phyloP scores from a whole-genome alignment of 805 yeast genomes.

The Cyberlindnera xishuangbannaensis region DNA sequence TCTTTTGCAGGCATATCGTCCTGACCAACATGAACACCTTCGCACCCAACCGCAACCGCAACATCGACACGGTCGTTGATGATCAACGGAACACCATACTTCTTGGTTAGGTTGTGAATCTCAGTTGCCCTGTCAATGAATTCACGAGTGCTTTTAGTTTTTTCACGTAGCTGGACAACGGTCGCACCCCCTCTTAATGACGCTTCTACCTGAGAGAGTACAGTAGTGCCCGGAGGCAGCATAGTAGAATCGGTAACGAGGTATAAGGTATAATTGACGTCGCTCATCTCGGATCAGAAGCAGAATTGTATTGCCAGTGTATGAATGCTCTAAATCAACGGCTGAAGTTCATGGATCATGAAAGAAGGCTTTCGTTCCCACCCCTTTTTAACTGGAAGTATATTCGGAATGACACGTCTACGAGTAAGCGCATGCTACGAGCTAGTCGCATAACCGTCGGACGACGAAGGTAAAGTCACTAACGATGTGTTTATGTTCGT shows the following conservation, averaged over 20 bases:
- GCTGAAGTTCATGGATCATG: too few species aligned
- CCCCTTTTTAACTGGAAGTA: too few species aligned
- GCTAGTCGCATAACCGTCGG: too few species aligned
- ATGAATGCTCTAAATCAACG: too few species aligned
- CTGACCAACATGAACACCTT: conserved; percentile 91
- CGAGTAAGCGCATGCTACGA: too few species aligned
- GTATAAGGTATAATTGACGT: conserved; percentile 54
- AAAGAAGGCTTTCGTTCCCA: too few species aligned
- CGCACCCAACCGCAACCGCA: conserved; percentile 84
- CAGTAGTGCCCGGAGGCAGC: conserved; percentile 54
- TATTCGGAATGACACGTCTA: too few species aligned
- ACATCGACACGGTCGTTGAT: conserved; percentile 87
- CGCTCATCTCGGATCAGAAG: too few species aligned
- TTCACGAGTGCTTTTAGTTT: conserved; percentile 57
- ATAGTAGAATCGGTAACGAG: conserved; percentile 76
- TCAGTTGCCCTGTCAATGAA: conserved; percentile 57
- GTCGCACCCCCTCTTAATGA: conserved; percentile 73
- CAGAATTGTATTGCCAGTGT: too few species aligned
- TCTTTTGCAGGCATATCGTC: conserved; percentile 61
- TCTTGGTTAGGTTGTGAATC: conserved; percentile 57
- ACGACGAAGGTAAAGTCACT: too few species aligned
- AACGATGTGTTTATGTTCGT: too few species aligned
- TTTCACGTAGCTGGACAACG: conserved; percentile 79
- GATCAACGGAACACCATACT: conserved; percentile 63
- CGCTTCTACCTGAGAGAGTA: conserved; percentile 55